Conservation (phyloP, 495 filamentous ascomycete species). For the Penicillium bovifimosum region DNA sequence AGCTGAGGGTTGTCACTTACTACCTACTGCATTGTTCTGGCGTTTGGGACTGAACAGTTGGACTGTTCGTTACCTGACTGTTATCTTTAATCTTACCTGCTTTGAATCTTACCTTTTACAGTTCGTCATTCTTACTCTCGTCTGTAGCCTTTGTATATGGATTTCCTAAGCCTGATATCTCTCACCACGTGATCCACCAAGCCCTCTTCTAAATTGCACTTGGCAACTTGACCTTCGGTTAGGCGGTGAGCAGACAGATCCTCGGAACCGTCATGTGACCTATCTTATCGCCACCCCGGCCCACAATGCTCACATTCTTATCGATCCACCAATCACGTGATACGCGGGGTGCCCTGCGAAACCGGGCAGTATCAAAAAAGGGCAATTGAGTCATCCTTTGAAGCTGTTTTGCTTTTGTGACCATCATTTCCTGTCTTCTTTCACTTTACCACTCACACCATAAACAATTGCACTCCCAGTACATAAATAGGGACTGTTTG, state of each 20-base stretch:
- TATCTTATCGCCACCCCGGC: too few species aligned
- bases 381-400: neutral
- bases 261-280: neutral
- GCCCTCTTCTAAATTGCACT: neutral
- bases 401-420: neutral
- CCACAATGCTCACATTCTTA: neutral
- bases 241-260: too few species aligned
- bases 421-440: neutral
- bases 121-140: neutral
- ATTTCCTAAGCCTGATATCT: too few species aligned
- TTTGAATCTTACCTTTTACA: neutral
- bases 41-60: slow-evolving; percentile 19
- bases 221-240: neutral
- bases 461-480: neutral
- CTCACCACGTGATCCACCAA: neutral
- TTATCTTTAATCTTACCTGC: neutral
- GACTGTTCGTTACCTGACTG: neutral
- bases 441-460: neutral
- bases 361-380: neutral
- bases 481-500: neutral
- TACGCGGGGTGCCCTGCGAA: neutral
- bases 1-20: slow-evolving; percentile 18
- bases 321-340: neutral
- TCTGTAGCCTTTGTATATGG: neutral
- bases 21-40: slow-evolving; percentile 26